A percentile compares a stretch with the other conserved stretches of the same genome.
phyloP scores from a whole-genome alignment of 352 stramenopile genomes.

The Pythium oligandrum region DNA sequence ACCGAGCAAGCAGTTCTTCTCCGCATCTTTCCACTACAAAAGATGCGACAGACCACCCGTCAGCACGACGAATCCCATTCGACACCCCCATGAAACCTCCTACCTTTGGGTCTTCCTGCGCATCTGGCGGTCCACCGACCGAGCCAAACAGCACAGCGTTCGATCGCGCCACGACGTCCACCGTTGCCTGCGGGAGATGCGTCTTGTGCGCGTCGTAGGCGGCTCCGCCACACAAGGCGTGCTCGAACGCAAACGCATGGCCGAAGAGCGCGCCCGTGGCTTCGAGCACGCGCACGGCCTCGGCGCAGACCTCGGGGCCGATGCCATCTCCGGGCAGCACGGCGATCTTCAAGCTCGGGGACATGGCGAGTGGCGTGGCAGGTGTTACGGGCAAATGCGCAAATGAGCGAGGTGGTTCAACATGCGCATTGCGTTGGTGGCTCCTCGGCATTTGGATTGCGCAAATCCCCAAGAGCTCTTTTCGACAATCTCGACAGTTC shows the following conservation, averaged over 20 bases:
- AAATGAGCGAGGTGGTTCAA: neutral
- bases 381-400: no score
- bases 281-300: slow-evolving; percentile 90
- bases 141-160: slow-evolving; percentile 95
- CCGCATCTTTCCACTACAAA: slow-evolving; percentile 75
- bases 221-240: slow-evolving; percentile 95
- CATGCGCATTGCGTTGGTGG: neutral
- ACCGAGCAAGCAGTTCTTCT: slow-evolving; percentile 96
- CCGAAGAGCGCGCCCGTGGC: slow-evolving; percentile 74
- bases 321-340: slow-evolving; percentile 97
- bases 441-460: slow-evolving; percentile 5
- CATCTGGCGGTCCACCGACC: slow-evolving; percentile 94
- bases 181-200: slow-evolving; percentile 93
- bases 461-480: slow-evolving; percentile 5
- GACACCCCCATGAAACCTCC: neutral
- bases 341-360: slow-evolving; percentile 82
- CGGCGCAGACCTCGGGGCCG: slow-evolving; percentile 96
- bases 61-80: no score
- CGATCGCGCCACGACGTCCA: slow-evolving; percentile 88
- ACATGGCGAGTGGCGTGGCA: no score
- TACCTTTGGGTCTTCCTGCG: slow-evolving; percentile 79
- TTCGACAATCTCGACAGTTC: neutral
- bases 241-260: slow-evolving; percentile 92
- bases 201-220: slow-evolving; percentile 89
- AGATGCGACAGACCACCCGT: no score